Evolutionary conservation across 2,329 filamentous ascomycete species (phyloP).

Genomic region (Aspergillus udagawae): DNA sequence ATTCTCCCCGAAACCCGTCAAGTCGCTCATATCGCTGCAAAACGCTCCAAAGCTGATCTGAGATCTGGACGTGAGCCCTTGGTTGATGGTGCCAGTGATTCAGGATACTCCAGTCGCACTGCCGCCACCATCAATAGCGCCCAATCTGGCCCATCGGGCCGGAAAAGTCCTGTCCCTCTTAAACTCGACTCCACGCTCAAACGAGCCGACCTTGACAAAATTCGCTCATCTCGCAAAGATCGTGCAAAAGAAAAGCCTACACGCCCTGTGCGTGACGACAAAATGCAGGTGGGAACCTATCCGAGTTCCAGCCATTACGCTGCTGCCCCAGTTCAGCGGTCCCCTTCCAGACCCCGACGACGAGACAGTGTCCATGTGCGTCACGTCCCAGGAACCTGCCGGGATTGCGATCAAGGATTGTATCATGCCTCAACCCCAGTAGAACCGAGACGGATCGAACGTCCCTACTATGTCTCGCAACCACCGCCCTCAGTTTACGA

Average conservation of each 20-base stretch:
- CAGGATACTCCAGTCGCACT: conserved; percentile 59
- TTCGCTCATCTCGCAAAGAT: conserved; percentile 29
- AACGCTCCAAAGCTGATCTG: conserved; percentile 44
- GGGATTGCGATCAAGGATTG: conserved; percentile 32
- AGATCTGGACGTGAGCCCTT: conserved; percentile 31
- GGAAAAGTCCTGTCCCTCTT: conserved; percentile 34
- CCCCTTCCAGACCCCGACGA: conserved; percentile 32
- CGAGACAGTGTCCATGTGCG: conserved; percentile 28
- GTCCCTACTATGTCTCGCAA: conserved; percentile 26
- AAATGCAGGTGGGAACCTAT: conserved; percentile 33
- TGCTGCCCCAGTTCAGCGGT: conserved; percentile 25
- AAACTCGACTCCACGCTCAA: conserved; percentile 35
- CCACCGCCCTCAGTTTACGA: conserved; percentile 26
- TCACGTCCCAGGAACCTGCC: conserved; percentile 31
- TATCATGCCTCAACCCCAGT: conserved; percentile 31
- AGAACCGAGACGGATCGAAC: conserved; percentile 31
- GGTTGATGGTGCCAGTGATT: conserved; percentile 55
- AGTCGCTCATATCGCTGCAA: conserved; percentile 51
- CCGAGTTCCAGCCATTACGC: conserved; percentile 26
- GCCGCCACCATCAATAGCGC: conserved; percentile 50
- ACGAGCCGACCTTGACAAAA: conserved; percentile 23
- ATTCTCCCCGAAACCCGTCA: conserved; percentile 45
- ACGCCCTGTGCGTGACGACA: conserved; percentile 29
- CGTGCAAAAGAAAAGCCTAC: conserved; percentile 27
- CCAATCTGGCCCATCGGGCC: conserved; percentile 48